A percentile compares a stretch with the other conserved stretches of the same genome.
Conservation (phyloP, 2,329 filamentous ascomycete species). For the Phaeosphaeria sp. region DNA sequence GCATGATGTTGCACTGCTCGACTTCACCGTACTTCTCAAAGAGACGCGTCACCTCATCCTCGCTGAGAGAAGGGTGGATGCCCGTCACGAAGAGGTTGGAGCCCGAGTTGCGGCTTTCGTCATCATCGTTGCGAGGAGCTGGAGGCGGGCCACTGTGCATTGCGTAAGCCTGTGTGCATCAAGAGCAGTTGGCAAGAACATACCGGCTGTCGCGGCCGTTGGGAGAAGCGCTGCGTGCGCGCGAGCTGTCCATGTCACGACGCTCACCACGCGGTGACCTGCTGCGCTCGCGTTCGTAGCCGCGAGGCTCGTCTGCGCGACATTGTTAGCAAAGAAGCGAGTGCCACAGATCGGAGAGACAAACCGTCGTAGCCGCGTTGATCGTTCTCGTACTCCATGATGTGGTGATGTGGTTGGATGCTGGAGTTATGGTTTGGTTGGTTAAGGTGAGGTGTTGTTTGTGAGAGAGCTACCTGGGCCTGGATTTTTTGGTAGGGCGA, state of each 20-base stretch:
- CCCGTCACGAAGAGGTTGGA: conserved; percentile 99
- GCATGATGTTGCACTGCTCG: conserved; percentile 99
- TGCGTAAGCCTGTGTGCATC: conserved; percentile 23
- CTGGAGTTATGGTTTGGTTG: conserved; percentile 25
- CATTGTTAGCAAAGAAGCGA: conserved; percentile 23
- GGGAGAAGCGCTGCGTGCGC: conserved; percentile 70
- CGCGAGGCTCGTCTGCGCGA: conserved; percentile 62
- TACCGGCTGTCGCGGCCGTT: conserved; percentile 60
- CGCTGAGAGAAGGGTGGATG: conserved; percentile 89
- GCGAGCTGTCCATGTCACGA: conserved; percentile 59
- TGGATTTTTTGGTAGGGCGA: conserved; percentile 43
- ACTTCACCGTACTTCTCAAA: conserved; percentile 99
- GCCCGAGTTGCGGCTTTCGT: conserved; percentile 86
- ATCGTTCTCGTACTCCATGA: conserved; percentile 72
- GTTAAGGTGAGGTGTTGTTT: conserved; percentile 32
- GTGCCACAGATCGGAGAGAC: conserved; percentile 30
- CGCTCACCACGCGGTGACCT: conserved; percentile 66
- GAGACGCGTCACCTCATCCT: conserved; percentile 89
- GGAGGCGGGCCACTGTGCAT: conserved; percentile 54
- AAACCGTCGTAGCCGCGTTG: conserved; percentile 71
- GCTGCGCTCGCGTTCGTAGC: conserved; percentile 70
- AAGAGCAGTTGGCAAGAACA: conserved; percentile 9
- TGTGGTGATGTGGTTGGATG: conserved; percentile 47
- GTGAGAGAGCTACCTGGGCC: conserved; percentile 21
- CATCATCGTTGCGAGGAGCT: conserved; percentile 70